Evolutionary conservation across 2,329 filamentous ascomycete species (phyloP), one percentile per base, ranked within the genome.

Genomic region (Decorospora gaudefroyi): DNA sequence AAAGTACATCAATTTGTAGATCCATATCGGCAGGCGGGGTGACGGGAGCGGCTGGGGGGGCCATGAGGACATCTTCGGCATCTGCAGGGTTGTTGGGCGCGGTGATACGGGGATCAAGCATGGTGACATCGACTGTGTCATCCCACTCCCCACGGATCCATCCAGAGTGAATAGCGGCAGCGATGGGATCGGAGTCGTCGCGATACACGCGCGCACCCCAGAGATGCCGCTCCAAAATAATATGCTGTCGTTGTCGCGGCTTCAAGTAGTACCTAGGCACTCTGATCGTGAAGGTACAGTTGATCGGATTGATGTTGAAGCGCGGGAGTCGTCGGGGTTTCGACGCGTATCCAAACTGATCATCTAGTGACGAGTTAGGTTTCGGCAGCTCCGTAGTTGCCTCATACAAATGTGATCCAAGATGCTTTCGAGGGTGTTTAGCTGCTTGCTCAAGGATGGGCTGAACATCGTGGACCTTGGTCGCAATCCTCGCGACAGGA

Each of bases 161-260:
- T 3, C 93, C 93, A 1, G 85, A 85, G 68, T 99, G 93, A 31
- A 99, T 92, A 47, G 91, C 92, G 2, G 92, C 91, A 0, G 90
- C 92, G 16, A 99, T 80, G 0, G 93, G 84, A 64, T 99, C 93
- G 0, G 90, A 96, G 70, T 99, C 93, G 59, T 99, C 93, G 0
- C 90, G 95, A 66, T 97, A 97, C 5, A 99, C 81, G 25, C 95
- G 91, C 0, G 90, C 93, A 1, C 93, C 93, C 91, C 92, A 99
- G 0, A 99, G 70, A 6, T 88, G 88, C 13, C 87, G 81, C 22
- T 89, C 82, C 6, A 83, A 75, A 8, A 90, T 95, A 37, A 97
- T 91, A 55, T 95, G 88, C 65, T 93, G 88, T 19, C 92, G 81
- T 16, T 87, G 82, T 6, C 78, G 72, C 0, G 82, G 70, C 6